Evolutionary conservation across 331 rosid genomes (phyloP).

Genomic region (Malus hybrid): DNA sequence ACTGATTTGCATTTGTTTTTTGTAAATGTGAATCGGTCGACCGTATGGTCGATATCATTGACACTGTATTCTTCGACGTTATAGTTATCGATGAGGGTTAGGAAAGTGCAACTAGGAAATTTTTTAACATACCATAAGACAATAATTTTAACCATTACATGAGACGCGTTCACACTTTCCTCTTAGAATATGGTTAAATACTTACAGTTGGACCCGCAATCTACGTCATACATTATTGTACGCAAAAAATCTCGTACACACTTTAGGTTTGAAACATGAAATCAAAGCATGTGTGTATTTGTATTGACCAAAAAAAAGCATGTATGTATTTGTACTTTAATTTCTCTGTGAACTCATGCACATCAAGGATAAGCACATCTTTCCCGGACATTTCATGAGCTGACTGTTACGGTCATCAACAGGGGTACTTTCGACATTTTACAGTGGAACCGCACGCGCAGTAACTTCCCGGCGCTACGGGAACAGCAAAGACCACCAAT

Average conservation of each 20-base stretch:
- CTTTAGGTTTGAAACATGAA: background rate
- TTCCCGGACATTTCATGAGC: too few species aligned
- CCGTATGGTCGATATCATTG: background rate
- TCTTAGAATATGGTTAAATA: background rate
- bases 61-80: background rate
- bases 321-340: background rate
- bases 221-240: background rate
- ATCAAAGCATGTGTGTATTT: background rate
- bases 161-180: background rate
- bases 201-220: too few species aligned
- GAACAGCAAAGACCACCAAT: background rate
- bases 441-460: slow-evolving; percentile 8
- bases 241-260: too few species aligned
- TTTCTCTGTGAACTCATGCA: background rate
- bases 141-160: too few species aligned
- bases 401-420: background rate
- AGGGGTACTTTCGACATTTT: slow-evolving; percentile 5
- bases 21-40: background rate
- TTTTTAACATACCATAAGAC: background rate
- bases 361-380: background rate
- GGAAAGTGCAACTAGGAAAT: background rate
- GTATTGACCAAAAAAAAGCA: background rate
- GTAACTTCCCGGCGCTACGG: background rate
- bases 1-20: background rate
- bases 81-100: background rate